Conservation (phyloP, 2,329 filamentous ascomycete species). For the Corniculantispora saksenae region DNA sequence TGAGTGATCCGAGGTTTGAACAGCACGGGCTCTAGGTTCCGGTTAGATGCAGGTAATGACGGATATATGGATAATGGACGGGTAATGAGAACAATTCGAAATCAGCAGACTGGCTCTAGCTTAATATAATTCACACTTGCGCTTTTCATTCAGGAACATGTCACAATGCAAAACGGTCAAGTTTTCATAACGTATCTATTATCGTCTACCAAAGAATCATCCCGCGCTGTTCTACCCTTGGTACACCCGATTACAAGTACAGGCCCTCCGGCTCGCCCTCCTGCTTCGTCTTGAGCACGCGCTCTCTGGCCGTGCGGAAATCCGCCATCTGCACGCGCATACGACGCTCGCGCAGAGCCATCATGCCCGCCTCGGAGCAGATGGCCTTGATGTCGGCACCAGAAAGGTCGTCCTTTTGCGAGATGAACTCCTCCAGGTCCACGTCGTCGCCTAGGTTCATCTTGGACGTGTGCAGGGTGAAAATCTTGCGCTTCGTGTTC, state of each 20-base stretch:
- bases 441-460: conserved; percentile 96
- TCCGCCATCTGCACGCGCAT: conserved; percentile 99
- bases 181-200: conserved; percentile 7
- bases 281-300: conserved; percentile 96
- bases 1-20: not conserved
- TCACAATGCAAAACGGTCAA: not conserved
- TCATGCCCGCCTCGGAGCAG: conserved; percentile 92
- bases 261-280: conserved; percentile 97
- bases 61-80: not conserved
- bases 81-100: not conserved
- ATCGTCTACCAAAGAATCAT: conserved; percentile 7
- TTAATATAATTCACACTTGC: not conserved
- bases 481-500: conserved; percentile 97
- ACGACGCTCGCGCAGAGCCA: conserved; percentile 89
- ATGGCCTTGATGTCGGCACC: conserved; percentile 99
- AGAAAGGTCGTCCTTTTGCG: conserved; percentile 94
- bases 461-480: conserved; percentile 96
- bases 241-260: conserved; percentile 74
- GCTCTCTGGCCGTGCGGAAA: conserved; percentile 88
- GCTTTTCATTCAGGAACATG: not conserved
- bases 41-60: not conserved
- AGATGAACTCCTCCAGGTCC: conserved; percentile 98
- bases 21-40: not conserved
- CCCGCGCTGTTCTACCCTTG: conserved; percentile 21
- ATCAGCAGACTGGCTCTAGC: not conserved